These are phyloP conservation scores for Erythrophleum ivorense DNA, from an alignment of 331 rosid genomes.

Conservation along the genomic window DNA sequence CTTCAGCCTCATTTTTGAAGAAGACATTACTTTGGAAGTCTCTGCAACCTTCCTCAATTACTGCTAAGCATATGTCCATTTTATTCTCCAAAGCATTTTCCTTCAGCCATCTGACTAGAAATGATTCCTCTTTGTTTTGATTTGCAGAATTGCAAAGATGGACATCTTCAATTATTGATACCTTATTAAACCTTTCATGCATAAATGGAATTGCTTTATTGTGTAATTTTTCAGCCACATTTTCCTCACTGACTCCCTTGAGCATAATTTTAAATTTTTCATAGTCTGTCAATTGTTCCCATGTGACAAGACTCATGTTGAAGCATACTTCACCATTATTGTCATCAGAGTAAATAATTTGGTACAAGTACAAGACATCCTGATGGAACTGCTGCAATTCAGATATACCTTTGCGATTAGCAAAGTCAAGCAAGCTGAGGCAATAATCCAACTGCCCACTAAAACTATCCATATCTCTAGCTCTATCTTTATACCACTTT, in stretches of 20 bases:
- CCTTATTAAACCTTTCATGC: conserved; percentile 61
- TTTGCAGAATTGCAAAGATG: conserved; percentile 40
- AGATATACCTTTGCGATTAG: conserved; percentile 71
- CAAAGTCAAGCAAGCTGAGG: conserved; percentile 81
- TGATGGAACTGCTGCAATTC: conserved; percentile 75
- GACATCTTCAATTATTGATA: conserved; percentile 42
- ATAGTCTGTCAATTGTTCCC: conserved; percentile 81
- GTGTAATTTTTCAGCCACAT: conserved; percentile 60
- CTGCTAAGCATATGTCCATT: conserved; percentile 77
- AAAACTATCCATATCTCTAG: conserved; percentile 74
- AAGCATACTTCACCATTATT: conserved; percentile 53
- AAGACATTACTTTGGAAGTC: conserved; percentile 57
- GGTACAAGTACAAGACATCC: conserved; percentile 74
- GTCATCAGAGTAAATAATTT: conserved; percentile 80
- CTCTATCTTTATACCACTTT: conserved; percentile 84
- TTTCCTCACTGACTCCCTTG: conserved; percentile 80
- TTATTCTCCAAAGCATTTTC: conserved; percentile 80
- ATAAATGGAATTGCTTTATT: conserved; percentile 83
- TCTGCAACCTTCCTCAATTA: conserved; percentile 87
- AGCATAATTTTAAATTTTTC: conserved; percentile 89
- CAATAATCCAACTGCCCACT: conserved; percentile 94
- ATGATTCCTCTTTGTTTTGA: conserved; percentile 63
- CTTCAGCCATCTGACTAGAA: conserved; percentile 91
- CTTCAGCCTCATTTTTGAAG: conserved; percentile 80
- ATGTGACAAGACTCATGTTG: conserved; percentile 65